Evolutionary conservation across 2,329 filamentous ascomycete genomes (phyloP).

Genomic region (Ophiosphaerella narmari): DNA sequence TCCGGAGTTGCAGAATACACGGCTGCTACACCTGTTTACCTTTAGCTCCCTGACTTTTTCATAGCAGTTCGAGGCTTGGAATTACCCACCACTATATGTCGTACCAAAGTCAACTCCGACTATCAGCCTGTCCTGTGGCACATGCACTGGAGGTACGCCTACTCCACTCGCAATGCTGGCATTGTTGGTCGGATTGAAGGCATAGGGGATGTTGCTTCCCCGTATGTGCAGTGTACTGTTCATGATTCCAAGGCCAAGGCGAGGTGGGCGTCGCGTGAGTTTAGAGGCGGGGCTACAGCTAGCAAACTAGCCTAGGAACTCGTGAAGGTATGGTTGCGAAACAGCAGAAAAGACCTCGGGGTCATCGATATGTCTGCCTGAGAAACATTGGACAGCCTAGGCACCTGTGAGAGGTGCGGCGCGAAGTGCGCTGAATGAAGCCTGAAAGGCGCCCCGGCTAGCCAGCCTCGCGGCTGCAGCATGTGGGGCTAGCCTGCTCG

Average conservation of each 20-base stretch:
- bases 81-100: slow-evolving; percentile 70
- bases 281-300: slow-evolving; percentile 16
- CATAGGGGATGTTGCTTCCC: slow-evolving; percentile 38
- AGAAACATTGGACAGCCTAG: slow-evolving; percentile 32
- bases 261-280: slow-evolving; percentile 18
- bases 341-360: slow-evolving; percentile 15
- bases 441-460: slow-evolving; percentile 24
- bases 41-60: slow-evolving; percentile 13
- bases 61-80: neutral
- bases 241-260: slow-evolving; percentile 17
- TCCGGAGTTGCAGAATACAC: slow-evolving; percentile 77
- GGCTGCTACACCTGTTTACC: slow-evolving; percentile 63
- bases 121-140: slow-evolving; percentile 66
- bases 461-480: slow-evolving; percentile 17
- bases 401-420: slow-evolving; percentile 22
- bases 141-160: slow-evolving; percentile 14
- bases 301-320: neutral
- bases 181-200: slow-evolving; percentile 37
- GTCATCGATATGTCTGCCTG: slow-evolving; percentile 39
- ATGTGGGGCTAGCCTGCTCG: slow-evolving; percentile 3
- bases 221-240: slow-evolving; percentile 27
- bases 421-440: slow-evolving; percentile 21
- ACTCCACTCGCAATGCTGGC: slow-evolving; percentile 20
- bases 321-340: slow-evolving; percentile 9
- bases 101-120: slow-evolving; percentile 84